Evolutionary conservation across 768 basidiomycete species (phyloP), one percentile per base, ranked within the genome.

Genomic region (Serpula lacrymans): DNA sequence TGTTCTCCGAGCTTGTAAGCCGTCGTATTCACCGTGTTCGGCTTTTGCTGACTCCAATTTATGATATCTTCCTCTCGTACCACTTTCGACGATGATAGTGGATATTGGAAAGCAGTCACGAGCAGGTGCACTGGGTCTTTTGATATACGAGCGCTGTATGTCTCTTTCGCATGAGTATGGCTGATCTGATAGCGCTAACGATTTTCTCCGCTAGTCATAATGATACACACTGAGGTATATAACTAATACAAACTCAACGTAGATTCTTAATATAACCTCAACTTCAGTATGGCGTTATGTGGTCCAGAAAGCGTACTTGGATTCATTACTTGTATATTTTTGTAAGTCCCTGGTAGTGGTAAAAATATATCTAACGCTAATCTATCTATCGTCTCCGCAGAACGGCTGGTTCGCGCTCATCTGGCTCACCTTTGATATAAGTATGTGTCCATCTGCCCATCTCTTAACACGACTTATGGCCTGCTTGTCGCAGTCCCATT

Each of bases 111-210:
- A 39, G 11, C 26, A 40, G 38, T 45, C 46, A 20, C 43, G 37
- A n/a, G 20, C 29, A 16, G 46, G 37, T 25, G 46, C 46, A 21
- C 27, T 48, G 16, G 27, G 33, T n/a, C 16, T 45, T 12, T 43
- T 48, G 16, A 40, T 48, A n/a, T 48, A 48, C 29, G 46, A 48
- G 28, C 38, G 35, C 20, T 35, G 46, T 48, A 16, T 39, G 43
- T 24, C 29, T 23, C n/a, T 16, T 21, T 42, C 18, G 17, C 12
- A n/a, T n/a, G n/a, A n/a, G n/a, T n/a, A n/a, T n/a, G n/a, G n/a
- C n/a, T 48, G 16, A 40, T 48, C 14, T 48, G 45, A 26, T 42
- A 48, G 28, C 38, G 35, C 20, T 35, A 43, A 44, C 12, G 39
- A 39, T 24, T 22, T 23, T n/a, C 13, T 21, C 31, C 18, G 17